These are phyloP conservation scores for Pueraria montana DNA, from an alignment of 306 rosid species.

Conservation along the genomic window DNA sequence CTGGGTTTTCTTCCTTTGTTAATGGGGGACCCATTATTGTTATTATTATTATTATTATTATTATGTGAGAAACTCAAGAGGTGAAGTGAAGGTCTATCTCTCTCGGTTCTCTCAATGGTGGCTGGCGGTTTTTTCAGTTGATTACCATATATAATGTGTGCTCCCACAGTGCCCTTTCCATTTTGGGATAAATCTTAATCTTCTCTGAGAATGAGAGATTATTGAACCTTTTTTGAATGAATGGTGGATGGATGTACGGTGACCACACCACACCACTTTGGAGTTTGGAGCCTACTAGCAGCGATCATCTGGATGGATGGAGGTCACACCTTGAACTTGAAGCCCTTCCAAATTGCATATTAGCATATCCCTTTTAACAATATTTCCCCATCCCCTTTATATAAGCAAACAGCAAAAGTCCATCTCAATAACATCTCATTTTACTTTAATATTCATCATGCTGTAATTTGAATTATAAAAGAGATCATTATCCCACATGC, in stretches of 20 bases:
- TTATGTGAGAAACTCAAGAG: background rate
- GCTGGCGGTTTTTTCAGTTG: conserved; percentile 62
- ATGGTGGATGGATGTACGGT: conserved; percentile 11
- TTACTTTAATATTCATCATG: conserved; percentile 14
- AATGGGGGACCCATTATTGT: conserved; percentile 37
- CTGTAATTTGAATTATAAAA: background rate
- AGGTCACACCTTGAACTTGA: background rate
- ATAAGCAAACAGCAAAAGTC: background rate
- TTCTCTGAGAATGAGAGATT: conserved; percentile 17
- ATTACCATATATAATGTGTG: conserved; percentile 10
- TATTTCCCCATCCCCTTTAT: background rate
- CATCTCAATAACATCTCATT: background rate
- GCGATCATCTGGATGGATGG: conserved; percentile 4
- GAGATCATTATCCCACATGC: background rate
- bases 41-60: background rate
- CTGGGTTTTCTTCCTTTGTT: conserved; percentile 46
- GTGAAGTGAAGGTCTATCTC: background rate
- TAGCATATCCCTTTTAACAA: conserved; percentile 7
- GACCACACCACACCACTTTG: conserved; percentile 7
- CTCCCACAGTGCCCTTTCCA: conserved; percentile 23
- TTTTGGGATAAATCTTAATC: conserved; percentile 38
- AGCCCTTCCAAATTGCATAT: background rate
- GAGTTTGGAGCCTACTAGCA: conserved; percentile 22
- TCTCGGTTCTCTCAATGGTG: conserved; percentile 8
- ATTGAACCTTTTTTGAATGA: background rate